phyloP scores from a whole-genome alignment of 2,329 filamentous ascomycete genomes.

The Penicillium sp. region DNA sequence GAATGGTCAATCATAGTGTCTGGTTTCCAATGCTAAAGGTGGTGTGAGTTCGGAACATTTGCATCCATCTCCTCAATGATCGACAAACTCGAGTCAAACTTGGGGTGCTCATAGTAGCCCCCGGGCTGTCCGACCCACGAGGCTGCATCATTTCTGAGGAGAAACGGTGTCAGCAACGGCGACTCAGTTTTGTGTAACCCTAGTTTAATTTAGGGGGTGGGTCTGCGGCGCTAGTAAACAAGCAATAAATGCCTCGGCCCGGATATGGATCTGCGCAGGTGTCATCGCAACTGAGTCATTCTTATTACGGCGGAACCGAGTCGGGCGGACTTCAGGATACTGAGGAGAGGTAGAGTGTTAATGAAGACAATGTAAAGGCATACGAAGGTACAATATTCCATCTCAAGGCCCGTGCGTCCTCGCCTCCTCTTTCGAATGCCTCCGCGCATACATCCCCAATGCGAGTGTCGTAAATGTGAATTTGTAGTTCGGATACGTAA shows the following conservation, averaged over 20 bases:
- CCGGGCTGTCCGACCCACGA: not conserved
- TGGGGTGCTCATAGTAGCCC: not conserved
- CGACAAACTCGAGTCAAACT: not conserved
- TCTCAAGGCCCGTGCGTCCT: not conserved
- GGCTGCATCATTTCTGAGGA: conserved; percentile 1
- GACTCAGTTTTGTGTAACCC: conserved; percentile 4
- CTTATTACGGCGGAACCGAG: not conserved
- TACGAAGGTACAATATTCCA: not conserved
- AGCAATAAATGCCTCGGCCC: conserved; percentile 7
- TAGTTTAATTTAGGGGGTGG: not conserved
- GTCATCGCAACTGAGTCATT: conserved; percentile 5
- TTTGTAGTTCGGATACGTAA: conserved; percentile 99
- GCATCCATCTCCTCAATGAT: not conserved
- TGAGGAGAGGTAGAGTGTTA: not conserved
- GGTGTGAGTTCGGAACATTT: conserved; percentile 11
- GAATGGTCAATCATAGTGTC: not conserved
- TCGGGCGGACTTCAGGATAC: not conserved
- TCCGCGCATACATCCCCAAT: conserved; percentile 7
- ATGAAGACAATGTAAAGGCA: not conserved
- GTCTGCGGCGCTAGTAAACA: not conserved
- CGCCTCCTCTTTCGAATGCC: not conserved
- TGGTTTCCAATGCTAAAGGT: not conserved
- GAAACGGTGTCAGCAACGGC: conserved; percentile 3
- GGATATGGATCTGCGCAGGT: not conserved
- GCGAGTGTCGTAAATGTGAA: conserved; percentile 53